Evolutionary conservation across 2,329 filamentous ascomycete genomes (phyloP).

Genomic region (Taxawa tesnikishii): DNA sequence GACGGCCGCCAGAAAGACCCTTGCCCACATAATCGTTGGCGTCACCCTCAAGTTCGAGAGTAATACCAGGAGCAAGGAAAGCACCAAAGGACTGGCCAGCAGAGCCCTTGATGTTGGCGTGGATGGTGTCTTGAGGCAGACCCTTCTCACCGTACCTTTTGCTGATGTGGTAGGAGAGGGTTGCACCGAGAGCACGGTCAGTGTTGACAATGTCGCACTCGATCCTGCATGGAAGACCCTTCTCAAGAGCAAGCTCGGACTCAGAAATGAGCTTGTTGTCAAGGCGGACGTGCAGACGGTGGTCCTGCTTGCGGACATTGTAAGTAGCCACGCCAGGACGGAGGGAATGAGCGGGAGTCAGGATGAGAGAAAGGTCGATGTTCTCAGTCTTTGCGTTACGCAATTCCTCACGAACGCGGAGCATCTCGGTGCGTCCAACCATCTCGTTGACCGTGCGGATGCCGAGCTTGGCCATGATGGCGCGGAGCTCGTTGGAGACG

Average conservation of each 20-base stretch:
- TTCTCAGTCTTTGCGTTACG: constrained; percentile 82
- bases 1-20: constrained; percentile 79
- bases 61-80: constrained; percentile 85
- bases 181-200: constrained; percentile 85
- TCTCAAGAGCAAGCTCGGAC: constrained; percentile 86
- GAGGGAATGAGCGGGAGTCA: constrained; percentile 92
- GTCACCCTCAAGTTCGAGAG: constrained; percentile 89
- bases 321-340: constrained; percentile 90
- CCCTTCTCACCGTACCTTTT: constrained; percentile 84
- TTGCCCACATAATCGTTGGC: constrained; percentile 96
- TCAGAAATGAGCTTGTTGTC: constrained; percentile 97
- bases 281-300: constrained; percentile 80
- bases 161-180: constrained; percentile 90
- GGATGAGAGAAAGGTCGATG: constrained; percentile 81
- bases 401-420: constrained; percentile 80
- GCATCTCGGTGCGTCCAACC: constrained; percentile 81
- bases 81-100: constrained; percentile 95
- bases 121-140: constrained; percentile 82
- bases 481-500: constrained; percentile 85
- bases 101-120: constrained; percentile 92
- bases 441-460: constrained; percentile 96
- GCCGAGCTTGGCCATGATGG: constrained; percentile 92
- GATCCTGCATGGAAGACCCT: constrained; percentile 82
- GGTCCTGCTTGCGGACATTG: constrained; percentile 96
- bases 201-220: constrained; percentile 97